Base-by-base conservation (phyloP, 768 basidiomycete genomes). In the Boletus reticuloceps region DNA sequence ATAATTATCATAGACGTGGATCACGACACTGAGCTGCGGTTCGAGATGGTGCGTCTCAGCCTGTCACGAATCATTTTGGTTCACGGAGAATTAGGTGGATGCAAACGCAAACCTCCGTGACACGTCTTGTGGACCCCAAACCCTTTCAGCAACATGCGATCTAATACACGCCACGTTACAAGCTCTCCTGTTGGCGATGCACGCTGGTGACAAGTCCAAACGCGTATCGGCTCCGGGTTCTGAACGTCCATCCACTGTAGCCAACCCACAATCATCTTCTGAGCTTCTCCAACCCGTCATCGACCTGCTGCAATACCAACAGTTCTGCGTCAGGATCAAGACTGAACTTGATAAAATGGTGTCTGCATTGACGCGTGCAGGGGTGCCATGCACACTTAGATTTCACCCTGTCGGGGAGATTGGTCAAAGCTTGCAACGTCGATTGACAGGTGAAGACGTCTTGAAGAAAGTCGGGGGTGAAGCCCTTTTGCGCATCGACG, bases 1-100 rank as follows among this genome's bases (percentile, higher is more conserved):
- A 74, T 88, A 39, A 85, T 94, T 29, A 80, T 82, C 34, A 81
- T 94, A 50, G 88, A 91, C 54, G 85, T 84, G n/a, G 86, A 89
- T 19, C 84, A 86, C 51, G 84, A 77, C 20, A 76, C 80, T 19
- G 85, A 89, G 55, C 72, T 93, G 29, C 78, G 75, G 25, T 88
- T 93, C 61, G 88, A 93, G 69, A 74, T 93, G 66, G 88, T 91
- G 63, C 60, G 80, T 73, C 36, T 36, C 22, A 47, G 42, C 58
- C 27, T 38, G 11, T 40, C 40, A 36, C 25, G 16, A 3, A 8
- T 44, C 7, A 14, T 50, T 32, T 45, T 43, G 13, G 41, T 49
- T 58, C 27, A 70, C 8, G 14, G 20, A 6, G 19, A 54, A 44
- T 49, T 22, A 80, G 79, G 63, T 77, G 32, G 76, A 76, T 31